A percentile compares a stretch with the other conserved stretches of the same genome.
These are phyloP conservation scores for Thielaviopsis euricoi DNA, from an alignment of 2,329 filamentous ascomycete species.

Conservation along the genomic window DNA sequence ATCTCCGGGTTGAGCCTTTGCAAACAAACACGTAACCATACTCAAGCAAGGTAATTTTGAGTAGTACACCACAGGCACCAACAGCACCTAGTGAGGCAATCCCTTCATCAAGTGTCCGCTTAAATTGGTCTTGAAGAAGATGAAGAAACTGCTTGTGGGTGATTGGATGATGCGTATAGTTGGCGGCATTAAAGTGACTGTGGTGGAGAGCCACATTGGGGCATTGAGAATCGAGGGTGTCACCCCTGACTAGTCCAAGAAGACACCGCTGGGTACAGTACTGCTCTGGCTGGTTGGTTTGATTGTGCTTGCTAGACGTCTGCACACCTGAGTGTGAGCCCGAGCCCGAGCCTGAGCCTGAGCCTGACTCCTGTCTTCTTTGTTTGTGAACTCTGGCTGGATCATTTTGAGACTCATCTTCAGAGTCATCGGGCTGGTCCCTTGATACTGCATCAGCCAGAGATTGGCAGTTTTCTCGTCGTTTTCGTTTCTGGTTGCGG, in stretches of 20 bases:
- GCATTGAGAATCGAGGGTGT: background rate
- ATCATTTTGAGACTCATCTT: background rate
- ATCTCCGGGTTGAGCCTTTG: background rate
- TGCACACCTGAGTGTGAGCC: background rate
- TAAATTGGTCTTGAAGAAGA: background rate
- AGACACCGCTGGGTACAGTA: background rate
- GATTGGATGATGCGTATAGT: background rate
- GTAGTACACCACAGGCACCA: background rate
- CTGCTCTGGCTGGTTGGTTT: background rate
- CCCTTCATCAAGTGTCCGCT: background rate
- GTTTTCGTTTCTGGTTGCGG: background rate
- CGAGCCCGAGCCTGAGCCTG: background rate
- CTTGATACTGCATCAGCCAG: background rate
- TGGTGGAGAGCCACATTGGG: background rate
- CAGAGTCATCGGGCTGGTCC: background rate
- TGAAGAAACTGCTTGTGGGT: background rate
- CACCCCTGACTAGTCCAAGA: background rate
- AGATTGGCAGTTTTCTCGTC: background rate
- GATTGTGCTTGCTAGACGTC: background rate
- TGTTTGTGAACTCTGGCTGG: background rate
- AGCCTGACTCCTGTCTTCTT: background rate
- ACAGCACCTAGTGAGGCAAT: background rate
- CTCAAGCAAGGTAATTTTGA: background rate
- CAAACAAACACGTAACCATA: background rate
- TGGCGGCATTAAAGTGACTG: background rate